phyloP scores from a whole-genome alignment of 2,329 filamentous ascomycete species.

The Lachnellula arida region DNA sequence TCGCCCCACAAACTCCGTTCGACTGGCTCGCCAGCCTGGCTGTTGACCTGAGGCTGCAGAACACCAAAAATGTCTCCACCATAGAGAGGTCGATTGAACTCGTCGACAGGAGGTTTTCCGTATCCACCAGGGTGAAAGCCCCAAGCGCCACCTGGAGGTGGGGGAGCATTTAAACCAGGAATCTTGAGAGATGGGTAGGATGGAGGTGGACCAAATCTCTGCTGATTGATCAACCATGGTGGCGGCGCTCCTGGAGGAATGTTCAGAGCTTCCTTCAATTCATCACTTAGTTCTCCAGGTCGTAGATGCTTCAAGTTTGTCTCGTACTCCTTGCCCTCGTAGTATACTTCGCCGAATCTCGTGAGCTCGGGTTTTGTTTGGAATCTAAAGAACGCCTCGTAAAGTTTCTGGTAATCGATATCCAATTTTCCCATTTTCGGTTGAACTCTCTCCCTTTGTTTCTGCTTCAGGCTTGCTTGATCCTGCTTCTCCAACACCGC shows the following conservation, averaged over 20 bases:
- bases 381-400: slow-evolving; percentile 97
- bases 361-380: slow-evolving; percentile 95
- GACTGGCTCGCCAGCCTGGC: slow-evolving; percentile 68
- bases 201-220: slow-evolving; percentile 86
- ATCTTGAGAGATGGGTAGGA: slow-evolving; percentile 96
- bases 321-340: slow-evolving; percentile 97
- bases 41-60: slow-evolving; percentile 54
- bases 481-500: slow-evolving; percentile 94
- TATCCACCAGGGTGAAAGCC: slow-evolving; percentile 94
- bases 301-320: slow-evolving; percentile 88
- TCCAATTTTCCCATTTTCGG: slow-evolving; percentile 97
- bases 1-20: slow-evolving; percentile 92
- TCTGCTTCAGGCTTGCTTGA: slow-evolving; percentile 86
- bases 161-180: slow-evolving; percentile 87
- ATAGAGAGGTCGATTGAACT: slow-evolving; percentile 85
- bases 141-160: slow-evolving; percentile 85
- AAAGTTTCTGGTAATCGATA: slow-evolving; percentile 97
- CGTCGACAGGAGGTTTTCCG: slow-evolving; percentile 92
- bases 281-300: slow-evolving; percentile 84
- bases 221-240: slow-evolving; percentile 96
- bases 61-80: slow-evolving; percentile 94
- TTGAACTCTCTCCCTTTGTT: slow-evolving; percentile 87
- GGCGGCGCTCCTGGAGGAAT: slow-evolving; percentile 91
- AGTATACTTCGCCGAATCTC: slow-evolving; percentile 97
- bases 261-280: slow-evolving; percentile 85